Conservation (phyloP, 192 early-diverging fungal species). For the Coemansia sp. region DNA sequence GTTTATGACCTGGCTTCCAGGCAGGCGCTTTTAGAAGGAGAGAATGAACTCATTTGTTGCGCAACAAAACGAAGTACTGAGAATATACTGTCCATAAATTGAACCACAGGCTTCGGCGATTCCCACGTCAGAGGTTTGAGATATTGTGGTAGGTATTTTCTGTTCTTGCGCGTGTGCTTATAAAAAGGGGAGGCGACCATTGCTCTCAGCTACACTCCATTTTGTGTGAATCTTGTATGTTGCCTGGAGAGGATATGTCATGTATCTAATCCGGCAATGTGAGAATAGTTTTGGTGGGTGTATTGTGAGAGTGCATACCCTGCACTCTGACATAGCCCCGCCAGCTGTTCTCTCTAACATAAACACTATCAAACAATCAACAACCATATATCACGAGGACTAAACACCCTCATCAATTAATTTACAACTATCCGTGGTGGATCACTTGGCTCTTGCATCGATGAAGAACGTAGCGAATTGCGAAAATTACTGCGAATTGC, state of each 20-base stretch:
- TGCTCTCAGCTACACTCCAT: too few relatives aligned
- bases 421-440: conserved; percentile 66
- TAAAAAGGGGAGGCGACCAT: too few relatives aligned
- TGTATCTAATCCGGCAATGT: background rate
- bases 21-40: too few relatives aligned
- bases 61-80: too few relatives aligned
- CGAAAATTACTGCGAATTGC: conserved; percentile 73
- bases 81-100: too few relatives aligned
- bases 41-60: too few relatives aligned
- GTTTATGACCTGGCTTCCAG: too few relatives aligned
- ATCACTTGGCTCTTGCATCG: conserved; percentile 72
- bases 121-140: too few relatives aligned
- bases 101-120: too few relatives aligned
- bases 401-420: background rate
- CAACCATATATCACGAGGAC: too few relatives aligned
- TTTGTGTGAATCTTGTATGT: conserved; percentile 7
- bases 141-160: too few relatives aligned
- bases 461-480: conserved; percentile 81
- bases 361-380: conserved; percentile 2
- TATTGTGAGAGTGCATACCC: background rate
- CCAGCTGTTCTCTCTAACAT: conserved; percentile 1
- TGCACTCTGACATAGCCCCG: background rate
- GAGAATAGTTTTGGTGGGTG: background rate
- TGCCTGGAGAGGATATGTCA: background rate
- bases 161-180: too few relatives aligned